Evolutionary conservation across 164 flowering plant genomes (phyloP).

Genomic region (Aristolochia californica): DNA sequence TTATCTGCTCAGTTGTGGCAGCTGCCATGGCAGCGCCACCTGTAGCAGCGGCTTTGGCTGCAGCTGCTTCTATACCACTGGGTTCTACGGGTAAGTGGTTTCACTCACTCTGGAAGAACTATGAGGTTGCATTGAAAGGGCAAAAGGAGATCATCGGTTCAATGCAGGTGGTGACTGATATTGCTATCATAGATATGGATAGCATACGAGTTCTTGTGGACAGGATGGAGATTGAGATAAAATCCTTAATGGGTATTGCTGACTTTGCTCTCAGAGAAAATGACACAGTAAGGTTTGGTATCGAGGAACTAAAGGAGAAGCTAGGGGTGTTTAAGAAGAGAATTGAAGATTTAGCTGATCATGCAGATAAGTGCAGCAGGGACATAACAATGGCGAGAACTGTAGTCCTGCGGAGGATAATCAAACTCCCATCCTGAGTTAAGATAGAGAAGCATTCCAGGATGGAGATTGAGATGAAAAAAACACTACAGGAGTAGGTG

Average conservation of each 20-base stretch:
- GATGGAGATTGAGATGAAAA: too few species aligned
- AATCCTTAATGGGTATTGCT: constrained; percentile 39
- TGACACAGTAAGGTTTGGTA: constrained; percentile 48
- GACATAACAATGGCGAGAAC: constrained; percentile 57
- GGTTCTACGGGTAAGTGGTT: constrained; percentile 84
- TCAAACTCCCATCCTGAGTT: constrained; percentile 36
- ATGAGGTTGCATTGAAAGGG: constrained; percentile 44
- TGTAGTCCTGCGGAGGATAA: constrained; percentile 57
- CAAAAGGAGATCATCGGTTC: constrained; percentile 47
- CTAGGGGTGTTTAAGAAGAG: constrained; percentile 43
- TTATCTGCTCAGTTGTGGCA: constrained; percentile 81
- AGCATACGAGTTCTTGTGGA: constrained; percentile 52
- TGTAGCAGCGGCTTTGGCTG: constrained; percentile 62
- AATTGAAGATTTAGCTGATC: constrained; percentile 45
- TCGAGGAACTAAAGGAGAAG: constrained; percentile 67
- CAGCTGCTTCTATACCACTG: constrained; percentile 65
- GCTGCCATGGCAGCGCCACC: constrained; percentile 84
- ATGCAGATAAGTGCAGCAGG: constrained; percentile 53
- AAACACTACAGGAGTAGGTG: too few species aligned
- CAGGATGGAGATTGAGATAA: constrained; percentile 41
- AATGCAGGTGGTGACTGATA: constrained; percentile 45
- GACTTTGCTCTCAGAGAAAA: constrained; percentile 45
- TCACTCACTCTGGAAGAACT: constrained; percentile 56
- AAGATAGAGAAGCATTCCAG: constrained; percentile 7
- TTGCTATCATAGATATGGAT: constrained; percentile 65